These are phyloP conservation scores for Cantharellus cinnabarinus DNA, from an alignment of 768 basidiomycete species.

Conservation along the genomic window DNA sequence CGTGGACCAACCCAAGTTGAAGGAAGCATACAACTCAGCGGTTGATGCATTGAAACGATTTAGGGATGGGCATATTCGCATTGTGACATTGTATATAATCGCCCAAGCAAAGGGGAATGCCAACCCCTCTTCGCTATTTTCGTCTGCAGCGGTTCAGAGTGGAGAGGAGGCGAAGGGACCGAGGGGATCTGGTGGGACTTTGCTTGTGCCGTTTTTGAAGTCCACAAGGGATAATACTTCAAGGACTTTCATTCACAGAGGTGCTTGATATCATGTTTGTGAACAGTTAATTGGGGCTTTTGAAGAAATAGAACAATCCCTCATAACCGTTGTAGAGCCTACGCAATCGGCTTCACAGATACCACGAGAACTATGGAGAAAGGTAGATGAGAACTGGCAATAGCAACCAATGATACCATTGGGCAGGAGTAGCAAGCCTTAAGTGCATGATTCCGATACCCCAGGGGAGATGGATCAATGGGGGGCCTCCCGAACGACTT, in stretches of 20 bases:
- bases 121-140: neutral
- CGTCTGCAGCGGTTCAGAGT: constrained; percentile 9
- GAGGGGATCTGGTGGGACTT: constrained; percentile 80
- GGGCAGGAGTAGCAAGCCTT: too few species aligned
- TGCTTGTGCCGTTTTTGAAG: constrained; percentile 64
- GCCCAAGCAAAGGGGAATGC: constrained; percentile 42
- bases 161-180: constrained; percentile 32
- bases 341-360: too few species aligned
- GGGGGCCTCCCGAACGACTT: too few species aligned
- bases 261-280: too few species aligned
- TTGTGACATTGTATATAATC: constrained; percentile 75
- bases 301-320: too few species aligned
- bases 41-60: constrained; percentile 63
- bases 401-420: too few species aligned
- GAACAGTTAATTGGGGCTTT: too few species aligned
- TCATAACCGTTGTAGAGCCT: too few species aligned
- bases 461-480: too few species aligned
- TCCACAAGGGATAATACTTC: constrained; percentile 76
- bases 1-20: constrained; percentile 17
- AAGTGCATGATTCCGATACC: too few species aligned
- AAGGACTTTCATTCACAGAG: neutral
- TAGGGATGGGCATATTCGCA: constrained; percentile 73
- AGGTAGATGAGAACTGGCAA: too few species aligned
- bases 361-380: too few species aligned
- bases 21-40: constrained; percentile 48